Base-by-base conservation (phyloP, 139 green algal species). In the Mychonastes homosphaera region DNA sequence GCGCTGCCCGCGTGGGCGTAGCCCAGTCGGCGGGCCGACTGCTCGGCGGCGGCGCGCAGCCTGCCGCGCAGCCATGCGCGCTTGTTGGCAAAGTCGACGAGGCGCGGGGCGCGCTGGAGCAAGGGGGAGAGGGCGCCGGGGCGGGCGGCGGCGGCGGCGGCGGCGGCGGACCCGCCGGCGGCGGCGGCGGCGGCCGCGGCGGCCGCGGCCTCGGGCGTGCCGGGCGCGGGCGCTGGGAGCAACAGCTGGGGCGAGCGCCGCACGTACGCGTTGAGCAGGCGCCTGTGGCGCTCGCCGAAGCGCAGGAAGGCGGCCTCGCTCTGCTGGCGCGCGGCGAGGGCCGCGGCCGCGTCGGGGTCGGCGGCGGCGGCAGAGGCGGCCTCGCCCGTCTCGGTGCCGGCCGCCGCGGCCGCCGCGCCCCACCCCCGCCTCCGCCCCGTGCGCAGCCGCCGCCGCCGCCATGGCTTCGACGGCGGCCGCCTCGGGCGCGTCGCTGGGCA, bases 11-110 rank as follows among this genome's bases (percentile, higher is more conserved):
- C 75, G 64, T 18, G 63, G 34, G 41, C 76, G 70, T 16, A 90
- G 67, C 47, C 35, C 73, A 64, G 62, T 18, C 3, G 16, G 54
- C 3, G 16, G 54, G n/a, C n/a, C n/a, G n/a, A n/a, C n/a, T n/a
- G 36, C 36, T 19, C 12, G 10, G 36, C 36, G 36, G 36, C 12
- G 16, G 12, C 43, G 7, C 9, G 9, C 43, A 50, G 8, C n/a
- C 13, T 30, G 43, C 16, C 43, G 12, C 7, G 13, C 16, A 26
- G 43, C 27, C 84, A 87, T 6, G 79, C 58, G 27, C 87, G 77
- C 85, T 98, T 98, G 79, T 97, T 97, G 75, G 96, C 89, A 75
- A 98, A 98, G 58, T 98, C 92, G 29, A 98, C 77, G 35, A 98
- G 77, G 36, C 77, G 71, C 18, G 90, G 84, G 21, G 66, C 72